Evolutionary conservation across 805 yeast species (phyloP), one percentile per base, ranked within the genome.

Genomic region (Candida coleopterorum): DNA sequence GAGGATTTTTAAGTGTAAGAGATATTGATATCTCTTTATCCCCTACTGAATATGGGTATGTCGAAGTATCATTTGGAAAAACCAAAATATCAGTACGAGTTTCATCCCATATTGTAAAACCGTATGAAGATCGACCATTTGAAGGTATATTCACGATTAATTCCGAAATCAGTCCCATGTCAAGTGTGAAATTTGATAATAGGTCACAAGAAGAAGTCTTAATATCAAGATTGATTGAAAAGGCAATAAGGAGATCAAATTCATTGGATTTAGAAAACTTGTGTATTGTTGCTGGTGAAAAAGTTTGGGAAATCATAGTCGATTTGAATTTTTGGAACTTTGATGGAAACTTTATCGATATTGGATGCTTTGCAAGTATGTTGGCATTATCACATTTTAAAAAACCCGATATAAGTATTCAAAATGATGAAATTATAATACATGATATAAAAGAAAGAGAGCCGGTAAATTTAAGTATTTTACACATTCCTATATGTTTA

Each of bases 261-360:
- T 95, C 97, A 0, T 63, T 93, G 30, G 98, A 93, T 59, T 71
- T 90, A 28, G 98, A 93, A 56, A 77, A 86, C 33, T 62, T 93
- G 30, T 90, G 97, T 62, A 86, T 93, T 30, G 75, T 85, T 16
- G 95, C 96, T 0, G 97, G 97, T 2, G 74, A 79, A 37, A 81
- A 86, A 46, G 88, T 95, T 53, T 93, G 98, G 98, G 72, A 79
- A 38, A 69, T 93, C 9, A 74, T 94, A 40, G 97, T 94, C 0
- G 97, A 89, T 53, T 77, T 93, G 12, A 95, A 88, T 52, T 85
- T 85, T 49, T 61, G 93, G 39, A 83, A 88, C 54, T 87, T 78
- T 52, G 98, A 93, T 59, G 98, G 98, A 28, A 94, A 94, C 14
- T 73, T 93, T 32, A 80, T 89, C 27, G 98, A 93, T 58, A 84